Conservation (phyloP, 176 grass and related monocot species). For the Poa pratensis region DNA sequence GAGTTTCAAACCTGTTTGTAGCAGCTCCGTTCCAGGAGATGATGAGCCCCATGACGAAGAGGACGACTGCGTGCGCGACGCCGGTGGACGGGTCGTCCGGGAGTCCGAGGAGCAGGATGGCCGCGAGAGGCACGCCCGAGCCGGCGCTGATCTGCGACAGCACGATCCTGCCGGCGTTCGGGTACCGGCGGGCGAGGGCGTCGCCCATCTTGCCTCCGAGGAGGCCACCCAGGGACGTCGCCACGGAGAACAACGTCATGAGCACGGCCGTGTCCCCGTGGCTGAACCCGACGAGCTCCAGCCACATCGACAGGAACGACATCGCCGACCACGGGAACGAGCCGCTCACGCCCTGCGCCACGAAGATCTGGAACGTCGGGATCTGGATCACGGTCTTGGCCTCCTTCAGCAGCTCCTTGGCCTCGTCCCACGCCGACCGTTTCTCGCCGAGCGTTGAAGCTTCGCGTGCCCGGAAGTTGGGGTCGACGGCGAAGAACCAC, state of each 20-base stretch:
- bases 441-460: neutral
- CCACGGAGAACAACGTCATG: constrained; percentile 35
- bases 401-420: constrained; percentile 53
- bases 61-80: constrained; percentile 47
- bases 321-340: constrained; percentile 66
- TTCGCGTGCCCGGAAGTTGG: constrained; percentile 26
- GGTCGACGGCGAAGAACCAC: constrained; percentile 61
- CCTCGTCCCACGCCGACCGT: constrained; percentile 46
- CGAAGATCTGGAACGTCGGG: constrained; percentile 65
- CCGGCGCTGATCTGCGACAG: constrained; percentile 69
- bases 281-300: constrained; percentile 77
- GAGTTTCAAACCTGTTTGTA: constrained; percentile 46
- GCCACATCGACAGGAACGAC: constrained; percentile 75
- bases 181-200: constrained; percentile 50
- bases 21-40: constrained; percentile 69
- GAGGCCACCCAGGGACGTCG: constrained; percentile 53
- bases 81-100: constrained; percentile 58
- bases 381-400: constrained; percentile 56
- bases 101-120: constrained; percentile 52
- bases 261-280: constrained; percentile 51
- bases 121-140: constrained; percentile 52
- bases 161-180: constrained; percentile 59
- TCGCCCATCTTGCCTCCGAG: constrained; percentile 59
- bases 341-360: constrained; percentile 66
- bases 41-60: constrained; percentile 61